Percentiles rank a stretch among this genome's conserved stretches.
phyloP scores from a whole-genome alignment of 495 filamentous ascomycete genomes.

The Xylaria intraflava region DNA sequence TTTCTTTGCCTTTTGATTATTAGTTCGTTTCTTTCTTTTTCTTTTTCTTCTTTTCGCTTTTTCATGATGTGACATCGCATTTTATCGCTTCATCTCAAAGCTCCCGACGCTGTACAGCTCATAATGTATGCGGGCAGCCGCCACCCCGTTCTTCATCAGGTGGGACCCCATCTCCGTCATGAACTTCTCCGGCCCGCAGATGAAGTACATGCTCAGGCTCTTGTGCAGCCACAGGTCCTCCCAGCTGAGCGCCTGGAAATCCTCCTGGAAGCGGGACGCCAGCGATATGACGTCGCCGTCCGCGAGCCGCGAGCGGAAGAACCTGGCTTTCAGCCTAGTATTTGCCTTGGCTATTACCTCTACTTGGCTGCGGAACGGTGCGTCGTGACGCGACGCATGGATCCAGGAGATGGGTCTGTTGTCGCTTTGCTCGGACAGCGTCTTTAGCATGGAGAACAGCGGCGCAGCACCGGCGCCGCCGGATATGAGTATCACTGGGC shows the following conservation, averaged over 20 bases:
- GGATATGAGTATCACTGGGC: conserved; percentile 59
- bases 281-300: conserved; percentile 40
- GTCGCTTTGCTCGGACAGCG: conserved; percentile 31
- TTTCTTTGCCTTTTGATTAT: not conserved
- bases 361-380: conserved; percentile 50
- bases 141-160: conserved; percentile 41
- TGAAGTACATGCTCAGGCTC: conserved; percentile 51
- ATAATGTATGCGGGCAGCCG: conserved; percentile 45
- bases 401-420: conserved; percentile 58
- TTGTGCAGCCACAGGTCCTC: conserved; percentile 48
- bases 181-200: conserved; percentile 57
- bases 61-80: not conserved
- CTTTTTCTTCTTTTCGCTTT: not conserved
- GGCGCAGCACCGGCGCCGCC: conserved; percentile 66
- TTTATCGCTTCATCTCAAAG: conserved; percentile 20
- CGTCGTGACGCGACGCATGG: conserved; percentile 50
- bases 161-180: conserved; percentile 45
- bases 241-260: conserved; percentile 42
- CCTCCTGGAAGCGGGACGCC: conserved; percentile 47
- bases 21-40: not conserved
- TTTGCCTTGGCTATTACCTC: conserved; percentile 38
- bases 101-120: conserved; percentile 56
- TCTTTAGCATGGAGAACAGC: conserved; percentile 59
- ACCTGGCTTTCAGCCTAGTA: conserved; percentile 32
- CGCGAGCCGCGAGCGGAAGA: conserved; percentile 36